phyloP scores from a whole-genome alignment of 2,329 filamentous ascomycete genomes.

The Fusarium liriodendri region DNA sequence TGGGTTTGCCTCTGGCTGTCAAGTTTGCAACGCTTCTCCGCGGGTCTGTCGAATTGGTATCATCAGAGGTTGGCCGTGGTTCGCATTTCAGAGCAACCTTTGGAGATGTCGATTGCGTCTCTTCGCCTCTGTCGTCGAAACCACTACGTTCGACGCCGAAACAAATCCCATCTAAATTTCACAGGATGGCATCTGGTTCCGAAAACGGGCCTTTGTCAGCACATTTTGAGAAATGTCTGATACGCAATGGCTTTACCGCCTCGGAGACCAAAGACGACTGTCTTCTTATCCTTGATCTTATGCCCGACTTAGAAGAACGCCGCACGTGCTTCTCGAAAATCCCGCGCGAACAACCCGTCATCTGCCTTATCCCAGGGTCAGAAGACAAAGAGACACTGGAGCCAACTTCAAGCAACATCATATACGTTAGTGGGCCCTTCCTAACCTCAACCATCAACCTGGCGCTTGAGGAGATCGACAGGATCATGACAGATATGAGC shows the following conservation, averaged over 20 bases:
- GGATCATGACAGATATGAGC: background rate
- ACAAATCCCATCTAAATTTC: constrained; percentile 14
- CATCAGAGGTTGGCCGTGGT: constrained; percentile 48
- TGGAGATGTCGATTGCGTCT: constrained; percentile 3
- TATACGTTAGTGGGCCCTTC: constrained; percentile 31
- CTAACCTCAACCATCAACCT: constrained; percentile 4
- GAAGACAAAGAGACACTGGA: background rate
- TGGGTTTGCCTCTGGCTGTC: constrained; percentile 56
- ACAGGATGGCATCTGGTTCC: background rate
- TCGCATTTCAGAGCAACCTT: constrained; percentile 53
- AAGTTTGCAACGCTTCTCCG: constrained; percentile 55
- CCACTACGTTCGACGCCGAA: background rate
- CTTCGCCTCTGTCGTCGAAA: background rate
- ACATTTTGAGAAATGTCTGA: constrained; percentile 14
- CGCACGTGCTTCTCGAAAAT: background rate
- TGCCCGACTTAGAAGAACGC: constrained; percentile 4
- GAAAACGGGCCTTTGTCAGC: background rate
- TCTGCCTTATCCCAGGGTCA: constrained; percentile 28
- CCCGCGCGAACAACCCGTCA: constrained; percentile 6
- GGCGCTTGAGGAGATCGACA: constrained; percentile 28
- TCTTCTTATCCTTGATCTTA: constrained; percentile 30
- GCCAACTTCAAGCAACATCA: constrained; percentile 3
- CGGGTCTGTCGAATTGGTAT: constrained; percentile 51
- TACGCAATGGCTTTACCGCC: background rate
- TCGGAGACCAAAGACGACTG: constrained; percentile 6